These are phyloP conservation scores for Dinochytrium kinnereticum DNA, from an alignment of 371 early-diverging fungal genomes.

Conservation along the genomic window DNA sequence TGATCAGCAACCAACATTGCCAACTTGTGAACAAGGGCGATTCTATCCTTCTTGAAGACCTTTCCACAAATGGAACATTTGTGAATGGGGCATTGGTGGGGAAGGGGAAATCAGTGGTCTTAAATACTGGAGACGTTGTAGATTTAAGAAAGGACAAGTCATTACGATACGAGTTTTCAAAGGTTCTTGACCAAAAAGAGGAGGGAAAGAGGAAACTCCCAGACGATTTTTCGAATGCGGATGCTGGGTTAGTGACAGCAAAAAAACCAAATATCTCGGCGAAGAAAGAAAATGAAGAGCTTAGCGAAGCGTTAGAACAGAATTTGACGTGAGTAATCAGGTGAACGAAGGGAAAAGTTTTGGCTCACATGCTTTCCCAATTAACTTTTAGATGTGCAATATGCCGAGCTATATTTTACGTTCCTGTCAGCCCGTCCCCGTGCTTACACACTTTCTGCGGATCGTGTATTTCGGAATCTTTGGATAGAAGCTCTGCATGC, in stretches of 20 bases:
- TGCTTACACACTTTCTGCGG: constrained; percentile 46
- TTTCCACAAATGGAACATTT: constrained; percentile 25
- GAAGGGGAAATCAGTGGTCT: constrained; percentile 6
- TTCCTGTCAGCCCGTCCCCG: constrained; percentile 22
- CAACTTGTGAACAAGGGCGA: not conserved
- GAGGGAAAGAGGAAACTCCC: not conserved
- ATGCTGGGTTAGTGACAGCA: not conserved
- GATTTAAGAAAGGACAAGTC: not conserved
- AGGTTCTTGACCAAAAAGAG: not conserved
- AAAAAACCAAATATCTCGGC: not conserved
- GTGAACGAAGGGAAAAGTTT: no score
- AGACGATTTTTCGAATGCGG: not conserved
- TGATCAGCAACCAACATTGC: no score
- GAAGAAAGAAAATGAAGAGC: not conserved
- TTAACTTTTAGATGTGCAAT: constrained; percentile 30
- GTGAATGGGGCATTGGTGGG: constrained; percentile 17
- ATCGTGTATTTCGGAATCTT: constrained; percentile 33
- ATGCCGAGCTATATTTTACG: constrained; percentile 37
- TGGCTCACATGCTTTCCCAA: not conserved
- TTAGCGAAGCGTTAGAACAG: not conserved
- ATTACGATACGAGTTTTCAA: not conserved
- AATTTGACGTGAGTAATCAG: not conserved
- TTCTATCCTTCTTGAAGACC: not conserved
- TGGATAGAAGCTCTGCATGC: constrained; percentile 18
- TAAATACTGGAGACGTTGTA: not conserved